Percentiles rank a stretch among this genome's conserved stretches.
phyloP scores from a whole-genome alignment of 257 asterid genomes.

The Ehretia macrophylla region DNA sequence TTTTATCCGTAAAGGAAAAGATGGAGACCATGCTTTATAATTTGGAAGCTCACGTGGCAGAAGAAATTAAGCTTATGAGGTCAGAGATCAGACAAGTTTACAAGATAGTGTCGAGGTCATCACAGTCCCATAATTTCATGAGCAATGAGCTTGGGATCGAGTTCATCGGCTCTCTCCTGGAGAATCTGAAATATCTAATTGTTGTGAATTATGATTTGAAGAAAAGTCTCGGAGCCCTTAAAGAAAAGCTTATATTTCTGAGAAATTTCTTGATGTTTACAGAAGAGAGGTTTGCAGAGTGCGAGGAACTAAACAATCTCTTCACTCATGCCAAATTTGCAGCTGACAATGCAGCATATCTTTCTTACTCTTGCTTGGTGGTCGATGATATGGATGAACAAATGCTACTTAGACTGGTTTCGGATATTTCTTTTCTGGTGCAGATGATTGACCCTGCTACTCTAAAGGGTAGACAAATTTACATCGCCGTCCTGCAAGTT shows the following conservation, averaged over 20 bases:
- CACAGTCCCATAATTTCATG: neutral
- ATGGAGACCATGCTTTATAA: too few species aligned
- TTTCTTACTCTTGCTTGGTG: conserved; percentile 6
- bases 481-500: too few species aligned
- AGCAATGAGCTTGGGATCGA: neutral
- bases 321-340: neutral
- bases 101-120: too few species aligned
- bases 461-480: too few species aligned
- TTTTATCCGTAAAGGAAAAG: too few species aligned
- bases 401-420: neutral
- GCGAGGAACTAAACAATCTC: neutral
- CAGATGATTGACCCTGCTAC: neutral
- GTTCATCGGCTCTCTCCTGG: too few species aligned
- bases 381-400: neutral
- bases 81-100: too few species aligned
- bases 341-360: neutral
- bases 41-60: too few species aligned
- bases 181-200: neutral
- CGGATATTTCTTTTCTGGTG: too few species aligned
- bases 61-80: too few species aligned
- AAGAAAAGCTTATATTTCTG: neutral
- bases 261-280: neutral
- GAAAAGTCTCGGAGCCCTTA: neutral
- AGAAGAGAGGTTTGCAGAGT: neutral
- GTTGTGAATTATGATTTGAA: too few species aligned